phyloP scores from a whole-genome alignment of 768 basidiomycete species.

The Nevesoporus exiguus region DNA sequence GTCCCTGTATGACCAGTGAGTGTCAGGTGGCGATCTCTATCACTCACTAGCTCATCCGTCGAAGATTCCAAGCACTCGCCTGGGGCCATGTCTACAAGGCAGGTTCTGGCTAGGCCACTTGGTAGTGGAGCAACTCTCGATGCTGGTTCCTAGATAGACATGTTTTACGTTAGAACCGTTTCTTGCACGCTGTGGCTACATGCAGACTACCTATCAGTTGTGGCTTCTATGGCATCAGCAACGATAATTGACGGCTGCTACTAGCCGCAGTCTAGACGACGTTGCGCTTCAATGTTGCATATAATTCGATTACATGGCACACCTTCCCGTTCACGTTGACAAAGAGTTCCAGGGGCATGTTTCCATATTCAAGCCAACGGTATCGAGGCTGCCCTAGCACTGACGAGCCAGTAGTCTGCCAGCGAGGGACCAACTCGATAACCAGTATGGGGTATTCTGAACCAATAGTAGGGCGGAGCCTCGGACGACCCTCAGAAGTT shows the following conservation, averaged over 20 bases:
- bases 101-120: slow-evolving; percentile 29
- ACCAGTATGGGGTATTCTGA: no score
- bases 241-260: background rate
- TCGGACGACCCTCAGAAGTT: no score
- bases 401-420: no score
- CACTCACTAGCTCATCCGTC: background rate
- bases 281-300: background rate
- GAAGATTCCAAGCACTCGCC: slow-evolving; percentile 47
- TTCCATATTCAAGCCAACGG: background rate
- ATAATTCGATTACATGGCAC: background rate
- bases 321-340: background rate
- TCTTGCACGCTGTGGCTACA: background rate
- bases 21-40: background rate
- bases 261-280: background rate
- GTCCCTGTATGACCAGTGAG: slow-evolving; percentile 59
- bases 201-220: background rate
- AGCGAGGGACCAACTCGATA: no score
- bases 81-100: slow-evolving; percentile 58
- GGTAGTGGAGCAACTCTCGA: background rate
- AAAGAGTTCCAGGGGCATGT: background rate
- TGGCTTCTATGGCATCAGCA: background rate
- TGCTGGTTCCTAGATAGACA: background rate
- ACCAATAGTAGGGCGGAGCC: no score
- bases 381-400: background rate
- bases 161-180: background rate